Evolutionary conservation across 345 rosid species (phyloP), one percentile per base, ranked within the genome.

Genomic region (Excoecaria cochinchinensis): DNA sequence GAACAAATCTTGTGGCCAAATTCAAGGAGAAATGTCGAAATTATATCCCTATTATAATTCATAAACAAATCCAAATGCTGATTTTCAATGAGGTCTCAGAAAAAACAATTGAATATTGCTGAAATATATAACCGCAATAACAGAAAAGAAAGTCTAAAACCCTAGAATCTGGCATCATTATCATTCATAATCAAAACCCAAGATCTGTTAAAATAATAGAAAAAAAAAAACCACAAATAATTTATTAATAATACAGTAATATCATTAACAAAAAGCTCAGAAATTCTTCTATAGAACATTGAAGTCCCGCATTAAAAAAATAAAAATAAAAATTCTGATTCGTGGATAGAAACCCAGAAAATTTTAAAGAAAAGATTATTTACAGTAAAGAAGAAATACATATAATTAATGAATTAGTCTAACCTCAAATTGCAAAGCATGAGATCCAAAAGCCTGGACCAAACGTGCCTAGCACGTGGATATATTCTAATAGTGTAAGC

Each of bases 371-470:
- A 21, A 70, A 14, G 7, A 17, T 52, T 57, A 71, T 53, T 38
- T 22, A 48, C 67, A 73, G 8, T 66, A 6, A 44, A 44, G 48
- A 44, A 44, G 48, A 44, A 10, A 8, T 44, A 44, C 48, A 44
- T 4, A 42, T 42, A 5, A 42, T 42, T 6, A 4, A 67, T 22
- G 9, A 59, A 56, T 21, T 78, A 83, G 47, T 80, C 81, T 67
- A 78, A 60, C 71, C 84, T 82, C 31, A 31, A 74, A 74, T 79
- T 83, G 83, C 90, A 88, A 70, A 90, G 93, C 71, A 94, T 47
- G 71, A 86, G 80, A 85, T 90, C 92, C 76, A 90, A 77, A 70
- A 90, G 66, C 86, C 92, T 87, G 71, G 89, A 85, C 92, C 97
- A 92, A 21, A 87, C 87, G 46, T 76, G 76, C 57, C 97, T 84